Base-by-base conservation (phyloP, 306 rosid species). In the Bauhinia variegata region DNA sequence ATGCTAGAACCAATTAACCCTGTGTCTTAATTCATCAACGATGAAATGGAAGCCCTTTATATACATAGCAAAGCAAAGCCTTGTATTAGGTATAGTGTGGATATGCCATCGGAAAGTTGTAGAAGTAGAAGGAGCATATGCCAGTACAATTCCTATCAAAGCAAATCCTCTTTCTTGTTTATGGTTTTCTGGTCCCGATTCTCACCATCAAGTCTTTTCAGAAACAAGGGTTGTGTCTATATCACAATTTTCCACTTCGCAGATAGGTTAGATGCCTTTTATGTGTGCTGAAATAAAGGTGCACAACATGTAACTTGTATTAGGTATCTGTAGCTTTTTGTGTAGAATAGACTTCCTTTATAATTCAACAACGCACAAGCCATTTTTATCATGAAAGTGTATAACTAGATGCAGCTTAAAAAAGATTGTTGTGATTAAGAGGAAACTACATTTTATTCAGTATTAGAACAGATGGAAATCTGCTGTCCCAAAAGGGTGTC, bases 61-160 rank as follows among this genome's bases (percentile, higher is more conserved):
- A 76, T 52, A 69, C 17, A n/a, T n/a, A n/a, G n/a, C n/a, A n/a
- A n/a, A n/a, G n/a, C n/a, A n/a, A n/a, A n/a, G n/a, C n/a, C n/a
- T n/a, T n/a, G n/a, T n/a, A n/a, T n/a, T n/a, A n/a, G n/a, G n/a
- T n/a, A n/a, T n/a, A n/a, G n/a, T n/a, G n/a, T n/a, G n/a, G 83
- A 85, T 85, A 85, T 85, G 90, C 90, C 80, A 18, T 37, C 64
- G 14, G 13, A 66, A 63, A 77, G 54, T 8, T 53, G 63, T 5
- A 50, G 54, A 10, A 58, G 63, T 6, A 43, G 67, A 8, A 66
- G 69, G 30, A 57, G 76, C 66, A 78, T 77, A 79, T 82, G 72
- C 83, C 56, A 13, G 82, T 8, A 64, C 57, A 79, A 79, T 79
- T 84, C 82, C 78, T 19, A 54, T 39, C 11, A n/a, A 38, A 65